A percentile compares a stretch with the other conserved stretches of the same genome.
phyloP scores from a whole-genome alignment of 352 stramenopile genomes.

The Elongisporangium prolatum region DNA sequence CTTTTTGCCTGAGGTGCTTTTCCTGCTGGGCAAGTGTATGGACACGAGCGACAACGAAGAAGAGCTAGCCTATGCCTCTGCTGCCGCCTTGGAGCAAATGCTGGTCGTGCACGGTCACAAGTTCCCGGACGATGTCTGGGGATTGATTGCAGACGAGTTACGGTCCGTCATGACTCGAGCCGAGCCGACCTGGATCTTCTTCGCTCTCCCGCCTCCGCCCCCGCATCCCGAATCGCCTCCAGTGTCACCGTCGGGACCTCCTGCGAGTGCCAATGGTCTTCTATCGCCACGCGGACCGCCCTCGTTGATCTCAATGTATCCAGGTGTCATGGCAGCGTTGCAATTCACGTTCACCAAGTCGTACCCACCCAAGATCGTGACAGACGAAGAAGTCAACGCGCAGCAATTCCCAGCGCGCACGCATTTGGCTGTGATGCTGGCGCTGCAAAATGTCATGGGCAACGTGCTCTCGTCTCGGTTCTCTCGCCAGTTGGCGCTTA shows the following conservation, averaged over 20 bases:
- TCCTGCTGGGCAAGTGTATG: conserved; percentile 75
- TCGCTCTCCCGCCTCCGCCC: conserved; percentile 11
- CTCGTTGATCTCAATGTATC: conserved; percentile 72
- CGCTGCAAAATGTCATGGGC: conserved; percentile 57
- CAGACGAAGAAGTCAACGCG: conserved; percentile 44
- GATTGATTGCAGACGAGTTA: conserved; percentile 76
- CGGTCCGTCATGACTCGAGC: conserved; percentile 66
- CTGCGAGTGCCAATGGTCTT: conserved; percentile 3
- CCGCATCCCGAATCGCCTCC: conserved; percentile 2
- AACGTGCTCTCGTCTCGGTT: conserved; percentile 57
- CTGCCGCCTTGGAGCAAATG: conserved; percentile 55
- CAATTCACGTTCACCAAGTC: conserved; percentile 48
- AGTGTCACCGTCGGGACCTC: conserved; percentile 4
- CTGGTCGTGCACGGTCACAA: conserved; percentile 73
- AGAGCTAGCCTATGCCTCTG: conserved; percentile 58
- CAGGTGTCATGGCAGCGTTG: conserved; percentile 38
- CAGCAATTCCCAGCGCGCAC: conserved; percentile 59
- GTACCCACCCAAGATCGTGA: conserved; percentile 55
- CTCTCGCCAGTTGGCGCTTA: conserved; percentile 39
- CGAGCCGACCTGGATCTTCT: conserved; percentile 76
- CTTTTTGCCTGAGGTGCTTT: conserved; percentile 73
- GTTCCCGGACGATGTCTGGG: conserved; percentile 77
- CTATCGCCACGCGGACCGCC: conserved; percentile 35
- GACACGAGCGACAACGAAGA: conserved; percentile 64
- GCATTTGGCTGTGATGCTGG: conserved; percentile 63